Conservation (phyloP, 2,329 filamentous ascomycete species). For the Diaporthe vexans region DNA sequence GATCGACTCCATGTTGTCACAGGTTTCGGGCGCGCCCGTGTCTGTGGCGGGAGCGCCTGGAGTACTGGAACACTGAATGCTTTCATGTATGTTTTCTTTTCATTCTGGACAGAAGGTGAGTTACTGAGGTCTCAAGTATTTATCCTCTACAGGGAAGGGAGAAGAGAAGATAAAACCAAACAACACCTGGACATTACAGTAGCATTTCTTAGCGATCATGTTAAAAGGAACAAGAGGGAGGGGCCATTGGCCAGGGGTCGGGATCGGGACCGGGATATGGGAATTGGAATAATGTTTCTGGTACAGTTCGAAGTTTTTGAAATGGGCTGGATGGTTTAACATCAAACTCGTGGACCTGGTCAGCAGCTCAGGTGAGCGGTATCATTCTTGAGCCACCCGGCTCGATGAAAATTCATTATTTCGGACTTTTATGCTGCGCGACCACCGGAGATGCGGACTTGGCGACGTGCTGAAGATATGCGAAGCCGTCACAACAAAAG, state of each 20-base stretch:
- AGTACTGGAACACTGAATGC: constrained; percentile 9
- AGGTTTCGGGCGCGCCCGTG: constrained; percentile 44
- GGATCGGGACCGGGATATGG: background rate
- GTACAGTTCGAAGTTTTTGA: background rate
- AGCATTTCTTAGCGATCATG: background rate
- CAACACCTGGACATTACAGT: background rate
- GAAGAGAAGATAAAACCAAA: background rate
- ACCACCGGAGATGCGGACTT: background rate
- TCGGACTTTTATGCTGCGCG: background rate
- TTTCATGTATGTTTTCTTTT: background rate
- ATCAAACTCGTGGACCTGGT: background rate
- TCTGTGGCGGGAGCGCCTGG: constrained; percentile 17
- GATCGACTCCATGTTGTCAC: constrained; percentile 60
- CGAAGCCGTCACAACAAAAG: background rate
- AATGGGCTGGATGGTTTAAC: background rate
- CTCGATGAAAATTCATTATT: constrained; percentile 1
- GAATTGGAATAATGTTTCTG: background rate
- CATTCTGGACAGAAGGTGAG: background rate
- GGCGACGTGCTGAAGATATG: constrained; percentile 22
- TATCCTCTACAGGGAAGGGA: background rate
- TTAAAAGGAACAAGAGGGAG: background rate
- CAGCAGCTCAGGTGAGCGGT: background rate
- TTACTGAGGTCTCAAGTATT: background rate
- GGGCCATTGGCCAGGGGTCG: background rate
- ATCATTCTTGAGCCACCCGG: background rate